phyloP scores from a whole-genome alignment of 2,329 filamentous ascomycete species.

The Fusarium agapanthi region DNA sequence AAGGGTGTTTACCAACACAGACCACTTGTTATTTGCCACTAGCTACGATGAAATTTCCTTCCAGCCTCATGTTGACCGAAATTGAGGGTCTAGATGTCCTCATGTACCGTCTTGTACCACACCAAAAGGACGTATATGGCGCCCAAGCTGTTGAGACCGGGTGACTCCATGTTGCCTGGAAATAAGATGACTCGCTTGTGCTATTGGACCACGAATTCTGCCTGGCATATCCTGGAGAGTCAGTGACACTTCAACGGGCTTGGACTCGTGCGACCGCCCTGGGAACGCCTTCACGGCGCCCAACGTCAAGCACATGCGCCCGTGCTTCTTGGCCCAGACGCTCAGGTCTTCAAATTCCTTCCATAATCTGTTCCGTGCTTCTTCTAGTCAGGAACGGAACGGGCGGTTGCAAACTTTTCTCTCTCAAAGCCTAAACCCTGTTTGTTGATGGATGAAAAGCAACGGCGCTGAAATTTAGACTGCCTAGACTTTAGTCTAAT shows the following conservation, averaged over 20 bases:
- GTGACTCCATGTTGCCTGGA: constrained; percentile 18
- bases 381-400: constrained; percentile 7
- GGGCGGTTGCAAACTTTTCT: not conserved
- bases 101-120: constrained; percentile 31
- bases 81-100: not conserved
- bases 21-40: constrained; percentile 19
- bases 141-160: constrained; percentile 1
- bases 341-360: not conserved
- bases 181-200: constrained; percentile 8
- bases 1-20: constrained; percentile 8
- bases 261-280: not conserved
- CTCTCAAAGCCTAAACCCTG: constrained; percentile 14
- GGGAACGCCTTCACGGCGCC: not conserved
- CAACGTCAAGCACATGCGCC: constrained; percentile 5
- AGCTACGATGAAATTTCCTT: not conserved
- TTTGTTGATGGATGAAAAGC: not conserved
- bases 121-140: constrained; percentile 6
- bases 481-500: not conserved
- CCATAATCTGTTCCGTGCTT: constrained; percentile 2
- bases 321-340: constrained; percentile 7
- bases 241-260: not conserved
- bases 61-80: constrained; percentile 17
- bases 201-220: constrained; percentile 3
- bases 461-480: not conserved
- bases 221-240: constrained; percentile 27